A percentile compares a stretch with the other conserved stretches of the same genome.
Evolutionary conservation across 2,329 filamentous ascomycete species (phyloP).

Genomic region (Onygenales sp.): DNA sequence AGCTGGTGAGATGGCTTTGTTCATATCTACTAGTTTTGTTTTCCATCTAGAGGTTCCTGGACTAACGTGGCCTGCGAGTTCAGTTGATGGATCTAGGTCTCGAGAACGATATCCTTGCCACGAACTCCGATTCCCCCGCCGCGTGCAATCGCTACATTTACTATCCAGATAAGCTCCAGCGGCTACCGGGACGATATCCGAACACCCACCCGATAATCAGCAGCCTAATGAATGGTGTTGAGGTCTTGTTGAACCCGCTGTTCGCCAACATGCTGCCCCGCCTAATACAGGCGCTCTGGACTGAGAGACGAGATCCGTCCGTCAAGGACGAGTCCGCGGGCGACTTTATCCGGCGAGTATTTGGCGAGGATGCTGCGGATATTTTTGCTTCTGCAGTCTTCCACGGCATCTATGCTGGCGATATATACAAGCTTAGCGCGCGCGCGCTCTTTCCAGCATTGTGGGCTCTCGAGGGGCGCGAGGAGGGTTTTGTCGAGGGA

Average conservation of each 20-base stretch:
- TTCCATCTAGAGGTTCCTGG: slow-evolving; percentile 6
- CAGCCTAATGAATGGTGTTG: slow-evolving; percentile 22
- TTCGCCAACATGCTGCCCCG: slow-evolving; percentile 17
- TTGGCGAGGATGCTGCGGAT: slow-evolving; percentile 47
- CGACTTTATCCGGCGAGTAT: slow-evolving; percentile 37
- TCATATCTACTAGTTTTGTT: not conserved
- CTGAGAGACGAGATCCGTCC: slow-evolving; percentile 14
- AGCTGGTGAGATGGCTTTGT: slow-evolving; percentile 48
- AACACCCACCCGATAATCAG: slow-evolving; percentile 14
- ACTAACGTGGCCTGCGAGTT: not conserved
- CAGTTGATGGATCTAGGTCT: slow-evolving; percentile 53
- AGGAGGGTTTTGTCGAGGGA: slow-evolving; percentile 8
- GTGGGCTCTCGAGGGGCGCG: slow-evolving; percentile 6
- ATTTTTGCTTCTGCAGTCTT: slow-evolving; percentile 57
- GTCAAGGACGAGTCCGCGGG: slow-evolving; percentile 60
- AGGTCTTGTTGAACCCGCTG: slow-evolving; percentile 43
- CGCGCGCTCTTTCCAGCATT: slow-evolving; percentile 39
- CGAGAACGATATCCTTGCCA: slow-evolving; percentile 47
- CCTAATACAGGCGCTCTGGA: slow-evolving; percentile 22
- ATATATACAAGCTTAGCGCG: slow-evolving; percentile 71
- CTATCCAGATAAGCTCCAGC: slow-evolving; percentile 73
- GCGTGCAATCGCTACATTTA: slow-evolving; percentile 68
- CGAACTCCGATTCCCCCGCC: slow-evolving; percentile 40
- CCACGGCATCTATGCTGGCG: slow-evolving; percentile 70
- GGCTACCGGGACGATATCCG: slow-evolving; percentile 42